These are phyloP conservation scores for Aspergillus egyptiacus DNA, from an alignment of 495 filamentous ascomycete species.

Conservation along the genomic window DNA sequence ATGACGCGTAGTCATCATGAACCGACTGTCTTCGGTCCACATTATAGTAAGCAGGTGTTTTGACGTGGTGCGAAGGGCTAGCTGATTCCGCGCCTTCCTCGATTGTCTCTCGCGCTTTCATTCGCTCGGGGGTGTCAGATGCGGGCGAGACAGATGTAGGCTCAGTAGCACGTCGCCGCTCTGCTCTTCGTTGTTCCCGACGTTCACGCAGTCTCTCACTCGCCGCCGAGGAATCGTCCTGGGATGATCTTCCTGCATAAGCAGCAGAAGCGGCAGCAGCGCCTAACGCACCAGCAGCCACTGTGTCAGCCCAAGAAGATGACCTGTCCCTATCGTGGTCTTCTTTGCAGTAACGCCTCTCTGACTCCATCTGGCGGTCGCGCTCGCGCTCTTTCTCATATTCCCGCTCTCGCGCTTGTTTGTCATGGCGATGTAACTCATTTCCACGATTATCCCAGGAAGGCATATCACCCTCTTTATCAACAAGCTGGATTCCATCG, in stretches of 20 bases:
- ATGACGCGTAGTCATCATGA: conserved; percentile 39
- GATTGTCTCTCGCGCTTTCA: conserved; percentile 9
- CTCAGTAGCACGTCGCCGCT: conserved; percentile 29
- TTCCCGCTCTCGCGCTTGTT: conserved; percentile 2
- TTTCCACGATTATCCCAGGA: conserved; percentile 13
- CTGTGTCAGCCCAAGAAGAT: conserved; percentile 38
- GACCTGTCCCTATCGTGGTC: conserved; percentile 16
- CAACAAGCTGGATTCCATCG: conserved; percentile 28
- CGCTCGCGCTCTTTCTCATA: background rate
- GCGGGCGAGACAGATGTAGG: conserved; percentile 11
- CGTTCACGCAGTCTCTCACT: conserved; percentile 29
- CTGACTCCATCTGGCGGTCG: conserved; percentile 1
- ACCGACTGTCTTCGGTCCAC: conserved; percentile 22
- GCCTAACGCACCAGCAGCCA: conserved; percentile 44
- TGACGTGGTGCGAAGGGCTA: conserved; percentile 17
- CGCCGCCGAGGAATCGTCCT: conserved; percentile 32
- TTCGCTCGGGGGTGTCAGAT: conserved; percentile 20
- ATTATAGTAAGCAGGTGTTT: conserved; percentile 21
- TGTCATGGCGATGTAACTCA: conserved; percentile 3
- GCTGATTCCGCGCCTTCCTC: conserved; percentile 3
- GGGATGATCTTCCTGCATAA: conserved; percentile 33
- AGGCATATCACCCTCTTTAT: conserved; percentile 24
- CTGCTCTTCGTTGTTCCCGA: conserved; percentile 35
- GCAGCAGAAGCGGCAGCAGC: conserved; percentile 38
- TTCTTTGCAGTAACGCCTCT: conserved; percentile 12